A percentile compares a stretch with the other conserved stretches of the same genome.
Evolutionary conservation across 352 stramenopile species (phyloP).

Genomic region (Phytophthora europaea): DNA sequence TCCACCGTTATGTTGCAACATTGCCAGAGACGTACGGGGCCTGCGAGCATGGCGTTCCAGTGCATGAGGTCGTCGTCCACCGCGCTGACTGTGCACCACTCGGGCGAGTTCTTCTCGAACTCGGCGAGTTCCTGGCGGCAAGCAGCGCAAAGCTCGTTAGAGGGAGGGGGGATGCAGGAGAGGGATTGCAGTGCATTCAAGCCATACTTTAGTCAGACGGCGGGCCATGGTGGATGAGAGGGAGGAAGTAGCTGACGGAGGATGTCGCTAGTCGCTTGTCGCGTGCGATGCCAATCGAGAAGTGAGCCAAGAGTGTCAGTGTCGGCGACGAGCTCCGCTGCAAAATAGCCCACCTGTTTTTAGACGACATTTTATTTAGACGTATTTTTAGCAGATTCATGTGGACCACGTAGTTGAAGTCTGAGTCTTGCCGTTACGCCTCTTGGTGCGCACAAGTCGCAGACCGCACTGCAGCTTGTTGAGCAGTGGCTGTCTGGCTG

Average conservation of each 20-base stretch:
- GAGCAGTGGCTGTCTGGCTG: not conserved
- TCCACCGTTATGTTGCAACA: not conserved
- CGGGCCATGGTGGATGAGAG: constrained; percentile 67
- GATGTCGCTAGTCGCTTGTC: constrained; percentile 10
- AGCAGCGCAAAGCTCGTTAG: not conserved
- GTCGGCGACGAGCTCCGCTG: not conserved
- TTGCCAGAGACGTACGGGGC: constrained; percentile 66
- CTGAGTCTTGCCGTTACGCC: constrained; percentile 25
- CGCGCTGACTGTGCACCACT: constrained; percentile 89
- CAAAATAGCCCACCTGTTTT: constrained; percentile 18
- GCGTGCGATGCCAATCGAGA: constrained; percentile 37
- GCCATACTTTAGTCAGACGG: constrained; percentile 81
- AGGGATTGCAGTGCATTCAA: not conserved
- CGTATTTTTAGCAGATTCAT: constrained; percentile 30
- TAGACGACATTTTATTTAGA: constrained; percentile 12
- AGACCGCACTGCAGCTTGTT: not conserved
- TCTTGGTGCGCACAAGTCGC: constrained; percentile 33
- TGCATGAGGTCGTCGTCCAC: constrained; percentile 92
- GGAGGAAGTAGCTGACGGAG: not conserved
- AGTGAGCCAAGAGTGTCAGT: constrained; percentile 22
- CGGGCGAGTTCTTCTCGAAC: constrained; percentile 91
- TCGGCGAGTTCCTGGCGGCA: constrained; percentile 79
- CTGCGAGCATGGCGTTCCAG: constrained; percentile 92
- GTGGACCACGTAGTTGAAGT: constrained; percentile 26
- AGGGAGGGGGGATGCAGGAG: not conserved